Base-by-base conservation (phyloP, 208 protist genomes). In the Crithidia mellificae region DNA sequence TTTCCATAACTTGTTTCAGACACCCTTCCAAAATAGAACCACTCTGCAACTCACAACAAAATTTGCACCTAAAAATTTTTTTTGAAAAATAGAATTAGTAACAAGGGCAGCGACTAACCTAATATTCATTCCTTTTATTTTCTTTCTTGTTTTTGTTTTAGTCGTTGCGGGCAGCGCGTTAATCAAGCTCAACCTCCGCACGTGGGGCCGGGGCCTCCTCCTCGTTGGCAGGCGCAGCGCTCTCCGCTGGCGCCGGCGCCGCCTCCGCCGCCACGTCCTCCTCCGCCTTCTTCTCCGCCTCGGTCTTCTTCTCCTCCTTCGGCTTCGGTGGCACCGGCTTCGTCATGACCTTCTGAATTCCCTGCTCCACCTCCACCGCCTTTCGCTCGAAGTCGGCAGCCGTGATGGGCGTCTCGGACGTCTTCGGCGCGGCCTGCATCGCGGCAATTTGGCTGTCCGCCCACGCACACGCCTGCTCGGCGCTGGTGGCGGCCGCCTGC, bases 401-500 rank as follows among this genome's bases (percentile, higher is more conserved):
- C 34, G 79, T 87, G 61, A 94, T 41, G 20, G 25, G 52, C 39
- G 77, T 64, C 14, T 77, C 67, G 56, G 78, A 30, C 49, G 62
- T 83, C 81, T 91, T 94, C 30, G 84, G 71, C 0, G 63, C 50
- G 27, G 66, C 71, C 55, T 57, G 41, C 74, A 88, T 74, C 68
- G 69, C 70, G n/a, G 46, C 46, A 17, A 92, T 27, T 63, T 85
- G 72, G 11, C 49, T 44, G 53, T 87, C 76, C 1, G 72, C 80
- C 89, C 89, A 94, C 38, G 72, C 63, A 9, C 74, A 17, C 14
- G 89, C 84, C 69, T 83, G 76, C 12, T 90, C 84, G 19, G 81
- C 85, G 19, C 56, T 88, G 24, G 71, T 63, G 5, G 84, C 84
- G 2, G 68, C 86, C 30, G 47, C 75, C n/a, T 49, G 64, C 53